Conservation (phyloP, 2,329 filamentous ascomycete species). For the Ceratocystis colombiana region DNA sequence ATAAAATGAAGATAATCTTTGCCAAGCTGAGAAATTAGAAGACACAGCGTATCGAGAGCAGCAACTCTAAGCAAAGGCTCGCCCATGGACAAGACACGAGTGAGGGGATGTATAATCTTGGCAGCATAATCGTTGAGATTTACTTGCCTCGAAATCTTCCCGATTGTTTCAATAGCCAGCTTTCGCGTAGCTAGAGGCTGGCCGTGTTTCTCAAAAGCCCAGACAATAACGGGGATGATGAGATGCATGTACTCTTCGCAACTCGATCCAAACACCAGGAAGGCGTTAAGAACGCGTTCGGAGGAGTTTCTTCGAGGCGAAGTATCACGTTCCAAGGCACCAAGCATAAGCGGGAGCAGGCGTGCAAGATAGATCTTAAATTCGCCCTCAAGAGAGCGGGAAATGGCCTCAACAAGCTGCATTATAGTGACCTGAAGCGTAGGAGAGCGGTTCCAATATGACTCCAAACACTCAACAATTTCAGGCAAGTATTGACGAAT, state of each 20-base stretch:
- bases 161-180: constrained; percentile 86
- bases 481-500: constrained; percentile 82
- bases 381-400: constrained; percentile 86
- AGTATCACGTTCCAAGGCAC: constrained; percentile 77
- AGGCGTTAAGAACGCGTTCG: constrained; percentile 84
- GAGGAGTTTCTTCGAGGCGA: constrained; percentile 68
- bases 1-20: constrained; percentile 94
- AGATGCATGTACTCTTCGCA: constrained; percentile 99
- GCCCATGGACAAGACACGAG: constrained; percentile 63
- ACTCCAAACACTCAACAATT: constrained; percentile 75
- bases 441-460: constrained; percentile 77
- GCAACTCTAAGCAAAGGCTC: constrained; percentile 67
- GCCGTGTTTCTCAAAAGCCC: constrained; percentile 80
- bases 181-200: constrained; percentile 72
- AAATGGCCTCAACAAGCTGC: constrained; percentile 84
- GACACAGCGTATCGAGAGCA: constrained; percentile 87
- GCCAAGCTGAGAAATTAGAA: constrained; percentile 89
- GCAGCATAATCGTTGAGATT: constrained; percentile 96
- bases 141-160: constrained; percentile 87
- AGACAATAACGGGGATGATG: constrained; percentile 90
- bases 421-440: constrained; percentile 85
- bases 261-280: constrained; percentile 89
- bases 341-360: constrained; percentile 85
- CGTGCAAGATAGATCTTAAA: constrained; percentile 94
- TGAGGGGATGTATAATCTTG: constrained; percentile 89